Conservation (phyloP, 805 yeast species). For the Candida jianshihensis region DNA sequence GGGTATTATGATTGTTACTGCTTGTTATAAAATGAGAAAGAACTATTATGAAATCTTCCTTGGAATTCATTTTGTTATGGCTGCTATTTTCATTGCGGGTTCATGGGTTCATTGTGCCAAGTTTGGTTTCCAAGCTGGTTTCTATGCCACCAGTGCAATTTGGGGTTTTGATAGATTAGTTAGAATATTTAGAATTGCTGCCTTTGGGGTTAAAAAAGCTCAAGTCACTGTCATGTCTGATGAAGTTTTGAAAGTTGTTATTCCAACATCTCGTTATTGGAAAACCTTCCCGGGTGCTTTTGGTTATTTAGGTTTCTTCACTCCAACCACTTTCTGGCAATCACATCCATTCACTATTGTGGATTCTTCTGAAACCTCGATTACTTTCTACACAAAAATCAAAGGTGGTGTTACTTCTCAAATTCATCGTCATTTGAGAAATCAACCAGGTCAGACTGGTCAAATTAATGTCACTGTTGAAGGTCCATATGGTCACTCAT, state of each 20-base stretch:
- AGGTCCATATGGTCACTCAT: conserved; percentile 53
- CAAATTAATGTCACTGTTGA: conserved; percentile 39
- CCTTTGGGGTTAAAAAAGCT: conserved; percentile 20
- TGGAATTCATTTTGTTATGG: conserved; percentile 48
- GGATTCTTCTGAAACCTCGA: conserved; percentile 30
- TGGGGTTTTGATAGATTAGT: conserved; percentile 48
- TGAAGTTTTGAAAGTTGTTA: conserved; percentile 36
- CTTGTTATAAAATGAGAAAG: conserved; percentile 41
- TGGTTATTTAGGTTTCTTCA: conserved; percentile 50
- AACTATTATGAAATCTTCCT: conserved; percentile 55
- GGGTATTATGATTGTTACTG: conserved; percentile 8
- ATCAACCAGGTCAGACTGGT: conserved; percentile 19
- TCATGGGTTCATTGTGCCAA: conserved; percentile 51
- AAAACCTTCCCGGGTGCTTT: conserved; percentile 48
- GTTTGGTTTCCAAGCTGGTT: conserved; percentile 44
- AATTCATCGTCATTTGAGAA: conserved; percentile 22
- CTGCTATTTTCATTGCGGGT: conserved; percentile 42
- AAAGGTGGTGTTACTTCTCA: conserved; percentile 44
- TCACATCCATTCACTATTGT: conserved; percentile 68
- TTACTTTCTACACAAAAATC: conserved; percentile 41
- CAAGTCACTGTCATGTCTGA: conserved; percentile 26
- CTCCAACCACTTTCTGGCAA: conserved; percentile 51
- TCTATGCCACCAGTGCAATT: conserved; percentile 27
- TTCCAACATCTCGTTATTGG: conserved; percentile 39
- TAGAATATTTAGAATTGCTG: conserved; percentile 25